Base-by-base conservation (phyloP, 2,329 filamentous ascomycete genomes). In the Pseudohalonectria lignicola region DNA sequence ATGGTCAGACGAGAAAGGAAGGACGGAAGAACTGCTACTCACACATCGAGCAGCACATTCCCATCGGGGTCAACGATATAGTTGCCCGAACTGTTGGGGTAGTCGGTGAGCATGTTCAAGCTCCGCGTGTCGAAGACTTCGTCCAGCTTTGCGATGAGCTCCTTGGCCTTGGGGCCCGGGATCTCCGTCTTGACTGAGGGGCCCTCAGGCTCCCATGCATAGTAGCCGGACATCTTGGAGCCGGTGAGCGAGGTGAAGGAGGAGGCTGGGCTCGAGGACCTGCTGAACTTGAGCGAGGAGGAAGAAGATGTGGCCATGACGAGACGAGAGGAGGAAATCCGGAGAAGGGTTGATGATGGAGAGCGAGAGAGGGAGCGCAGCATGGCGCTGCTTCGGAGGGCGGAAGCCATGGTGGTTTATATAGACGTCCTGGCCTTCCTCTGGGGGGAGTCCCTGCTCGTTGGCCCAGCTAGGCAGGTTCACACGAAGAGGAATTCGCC, bases 111-210 rank as follows among this genome's bases (percentile, higher is more conserved):
- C 77, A 87, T 83, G 67, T 92, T 93, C 64, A 90, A 63, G 61
- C 81, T 86, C 44, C 86, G 74, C 5, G 84, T 90, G 59, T 94
- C 86, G 53, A 92, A 93, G 42, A 93, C 82, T 53, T 79, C 67
- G 61, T 82, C 67, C 45, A 94, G 72, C 56, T 86, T 75, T 44
- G 76, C 66, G 45, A 83, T 77, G 36, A 74, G 71, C 49, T 76
- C 71, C 64, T 78, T 71, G 59, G 79, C 78, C 64, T 79, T 73
- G 28, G 86, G 86, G 1, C 86, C 86, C 1, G 86, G 86, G 41
- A 94, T 82, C 33, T 63, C 60, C 18, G 70, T 73, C 62, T 71
- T 72, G 50, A 77, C 54, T 4, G 63, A 52, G 20, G 74, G 74
- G 19, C 54, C 64, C 20, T 63, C 57, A 31, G 73, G 73, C 61